Conservation (phyloP, 1,284 basidiomycete genomes). For the Leccinum griseonigrum region DNA sequence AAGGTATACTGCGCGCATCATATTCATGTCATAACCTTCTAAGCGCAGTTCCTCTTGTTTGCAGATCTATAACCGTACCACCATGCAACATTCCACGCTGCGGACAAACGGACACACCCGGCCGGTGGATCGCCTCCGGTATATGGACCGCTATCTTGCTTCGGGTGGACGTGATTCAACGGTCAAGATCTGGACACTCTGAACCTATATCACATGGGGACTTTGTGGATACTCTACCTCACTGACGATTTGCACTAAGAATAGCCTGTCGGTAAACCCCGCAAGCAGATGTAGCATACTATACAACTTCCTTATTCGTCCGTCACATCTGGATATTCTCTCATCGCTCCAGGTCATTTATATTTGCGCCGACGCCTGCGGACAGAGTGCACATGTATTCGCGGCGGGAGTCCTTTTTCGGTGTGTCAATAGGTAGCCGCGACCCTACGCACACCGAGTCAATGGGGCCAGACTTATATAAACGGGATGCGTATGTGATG, state of each 20-base stretch:
- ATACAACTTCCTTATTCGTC: slow-evolving; percentile 15
- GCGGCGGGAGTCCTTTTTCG: neutral
- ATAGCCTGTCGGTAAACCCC: slow-evolving; percentile 19
- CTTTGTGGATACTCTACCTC: slow-evolving; percentile 16
- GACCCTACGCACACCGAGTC: neutral
- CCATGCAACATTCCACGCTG: slow-evolving; percentile 83
- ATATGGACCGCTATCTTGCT: slow-evolving; percentile 95
- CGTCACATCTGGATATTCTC: neutral
- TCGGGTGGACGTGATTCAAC: slow-evolving; percentile 87
- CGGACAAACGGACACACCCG: slow-evolving; percentile 89
- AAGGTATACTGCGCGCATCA: slow-evolving; percentile 55
- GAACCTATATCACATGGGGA: slow-evolving; percentile 24
- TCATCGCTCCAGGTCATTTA: neutral
- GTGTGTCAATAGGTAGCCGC: neutral
- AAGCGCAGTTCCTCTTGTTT: neutral
- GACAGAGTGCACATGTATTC: neutral
- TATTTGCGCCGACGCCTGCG: neutral
- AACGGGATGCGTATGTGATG: neutral
- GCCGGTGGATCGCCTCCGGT: slow-evolving; percentile 88
- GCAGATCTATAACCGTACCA: slow-evolving; percentile 94
- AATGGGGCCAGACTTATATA: neutral
- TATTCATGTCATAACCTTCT: slow-evolving; percentile 1
- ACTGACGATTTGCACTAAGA: slow-evolving; percentile 16
- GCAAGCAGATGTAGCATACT: slow-evolving; percentile 22
- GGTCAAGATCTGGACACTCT: slow-evolving; percentile 96